A percentile compares a stretch with the other conserved stretches of the same genome.
Conservation (phyloP, 805 yeast species). For the Pachysolen tannophilus region DNA sequence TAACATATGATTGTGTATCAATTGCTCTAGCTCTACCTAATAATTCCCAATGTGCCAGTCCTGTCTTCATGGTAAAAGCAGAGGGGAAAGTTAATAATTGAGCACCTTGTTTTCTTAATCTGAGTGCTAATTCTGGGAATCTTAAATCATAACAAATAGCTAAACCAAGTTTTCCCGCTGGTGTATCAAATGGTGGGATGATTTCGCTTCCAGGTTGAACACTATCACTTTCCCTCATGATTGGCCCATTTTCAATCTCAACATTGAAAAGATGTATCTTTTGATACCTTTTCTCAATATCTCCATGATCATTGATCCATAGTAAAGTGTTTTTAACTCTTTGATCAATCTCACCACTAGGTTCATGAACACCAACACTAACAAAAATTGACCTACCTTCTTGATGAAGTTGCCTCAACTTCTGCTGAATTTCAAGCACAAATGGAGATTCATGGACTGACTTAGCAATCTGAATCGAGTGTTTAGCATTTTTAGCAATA, state of each 20-base stretch:
- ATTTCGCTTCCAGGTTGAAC: constrained; percentile 70
- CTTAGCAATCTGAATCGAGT: constrained; percentile 54
- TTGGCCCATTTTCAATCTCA: constrained; percentile 74
- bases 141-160: constrained; percentile 84
- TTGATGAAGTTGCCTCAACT: constrained; percentile 32
- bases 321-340: constrained; percentile 66
- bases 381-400: constrained; percentile 45
- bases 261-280: constrained; percentile 90
- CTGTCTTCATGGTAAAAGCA: constrained; percentile 90
- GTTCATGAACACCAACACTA: constrained; percentile 87
- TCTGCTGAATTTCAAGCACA: constrained; percentile 33
- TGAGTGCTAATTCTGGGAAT: constrained; percentile 72
- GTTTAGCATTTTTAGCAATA: constrained; percentile 60
- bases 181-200: constrained; percentile 46
- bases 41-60: constrained; percentile 82
- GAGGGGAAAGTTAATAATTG: constrained; percentile 76
- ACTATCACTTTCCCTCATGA: constrained; percentile 65
- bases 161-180: constrained; percentile 58
- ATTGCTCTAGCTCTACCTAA: constrained; percentile 81
- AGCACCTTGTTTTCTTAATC: constrained; percentile 63
- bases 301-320: constrained; percentile 62
- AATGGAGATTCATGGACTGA: constrained; percentile 33
- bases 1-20: constrained; percentile 79
- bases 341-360: constrained; percentile 31
- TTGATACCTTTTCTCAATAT: constrained; percentile 62